Evolutionary conservation across 208 protist species (phyloP).

Genomic region (Angomonas ambiguus): DNA sequence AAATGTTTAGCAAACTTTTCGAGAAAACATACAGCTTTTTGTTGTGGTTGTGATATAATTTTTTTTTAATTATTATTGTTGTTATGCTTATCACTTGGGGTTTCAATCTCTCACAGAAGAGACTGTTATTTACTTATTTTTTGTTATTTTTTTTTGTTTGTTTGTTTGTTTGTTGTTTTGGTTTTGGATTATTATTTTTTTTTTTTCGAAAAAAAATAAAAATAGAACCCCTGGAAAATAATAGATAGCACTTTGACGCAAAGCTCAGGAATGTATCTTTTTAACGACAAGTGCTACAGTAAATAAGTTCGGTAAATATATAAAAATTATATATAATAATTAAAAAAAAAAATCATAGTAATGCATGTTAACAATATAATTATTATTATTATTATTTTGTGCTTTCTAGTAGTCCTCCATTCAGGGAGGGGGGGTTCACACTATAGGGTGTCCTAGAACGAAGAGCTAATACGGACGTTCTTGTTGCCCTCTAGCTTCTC

Average conservation of each 20-base stretch:
- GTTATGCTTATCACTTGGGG: too few relatives aligned
- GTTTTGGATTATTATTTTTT: background rate
- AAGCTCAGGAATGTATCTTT: background rate
- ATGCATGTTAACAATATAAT: constrained; percentile 10
- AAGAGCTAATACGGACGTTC: constrained; percentile 32
- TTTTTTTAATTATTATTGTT: too few relatives aligned
- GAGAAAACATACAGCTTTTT: too few relatives aligned
- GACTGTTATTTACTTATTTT: background rate
- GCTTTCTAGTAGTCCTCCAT: background rate
- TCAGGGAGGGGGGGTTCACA: background rate
- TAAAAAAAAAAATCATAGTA: constrained; percentile 8
- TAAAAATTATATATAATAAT: constrained; percentile 15
- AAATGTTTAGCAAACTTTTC: too few relatives aligned
- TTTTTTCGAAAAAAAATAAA: too few relatives aligned
- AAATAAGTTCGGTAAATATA: too few relatives aligned
- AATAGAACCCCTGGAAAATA: background rate
- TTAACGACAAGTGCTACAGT: too few relatives aligned
- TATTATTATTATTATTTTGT: constrained; percentile 4
- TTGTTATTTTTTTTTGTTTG: background rate
- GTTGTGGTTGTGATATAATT: too few relatives aligned
- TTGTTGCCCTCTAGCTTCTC: constrained; percentile 35
- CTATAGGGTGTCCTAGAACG: background rate
- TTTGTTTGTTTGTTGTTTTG: background rate
- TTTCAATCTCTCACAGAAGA: too few relatives aligned
- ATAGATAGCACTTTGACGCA: background rate